A percentile compares a stretch with the other conserved stretches of the same genome.
Conservation (phyloP, 2,329 filamentous ascomycete species). For the Talaromyces sp. region DNA sequence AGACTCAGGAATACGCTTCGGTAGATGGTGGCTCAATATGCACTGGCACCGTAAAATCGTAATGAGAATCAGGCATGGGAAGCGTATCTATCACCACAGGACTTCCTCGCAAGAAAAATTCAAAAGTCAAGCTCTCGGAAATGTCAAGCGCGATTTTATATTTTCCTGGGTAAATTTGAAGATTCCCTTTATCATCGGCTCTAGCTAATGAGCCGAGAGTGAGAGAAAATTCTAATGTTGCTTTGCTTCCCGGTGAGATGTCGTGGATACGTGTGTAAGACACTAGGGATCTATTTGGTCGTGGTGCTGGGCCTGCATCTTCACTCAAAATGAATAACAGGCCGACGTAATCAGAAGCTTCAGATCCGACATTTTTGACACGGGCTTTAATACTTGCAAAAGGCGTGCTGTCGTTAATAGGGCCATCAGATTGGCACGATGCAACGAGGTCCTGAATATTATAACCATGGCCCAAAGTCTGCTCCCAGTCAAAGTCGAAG, state of each 20-base stretch:
- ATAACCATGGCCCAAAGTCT: neutral
- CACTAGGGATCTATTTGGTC: constrained; percentile 17
- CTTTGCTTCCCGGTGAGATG: neutral
- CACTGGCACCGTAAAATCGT: neutral
- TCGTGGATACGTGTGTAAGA: constrained; percentile 16
- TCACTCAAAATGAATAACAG: constrained; percentile 27
- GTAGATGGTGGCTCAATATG: neutral
- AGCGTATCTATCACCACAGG: neutral
- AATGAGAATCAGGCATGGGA: neutral
- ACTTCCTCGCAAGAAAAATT: neutral
- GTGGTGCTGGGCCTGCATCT: constrained; percentile 21
- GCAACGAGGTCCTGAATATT: neutral
- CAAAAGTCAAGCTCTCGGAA: neutral
- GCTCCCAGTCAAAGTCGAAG: constrained; percentile 24
- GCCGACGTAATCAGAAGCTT: constrained; percentile 25
- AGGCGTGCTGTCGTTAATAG: neutral
- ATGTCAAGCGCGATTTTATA: constrained; percentile 18
- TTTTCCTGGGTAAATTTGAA: constrained; percentile 18
- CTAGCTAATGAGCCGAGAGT: constrained; percentile 18
- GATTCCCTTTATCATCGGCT: constrained; percentile 19
- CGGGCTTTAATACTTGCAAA: constrained; percentile 3
- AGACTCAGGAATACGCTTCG: neutral
- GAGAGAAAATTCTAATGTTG: constrained; percentile 8
- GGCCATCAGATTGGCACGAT: neutral
- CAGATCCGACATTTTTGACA: constrained; percentile 16